Conservation (phyloP, 208 protist species). For the Acanthamoeba rhysodes region DNA sequence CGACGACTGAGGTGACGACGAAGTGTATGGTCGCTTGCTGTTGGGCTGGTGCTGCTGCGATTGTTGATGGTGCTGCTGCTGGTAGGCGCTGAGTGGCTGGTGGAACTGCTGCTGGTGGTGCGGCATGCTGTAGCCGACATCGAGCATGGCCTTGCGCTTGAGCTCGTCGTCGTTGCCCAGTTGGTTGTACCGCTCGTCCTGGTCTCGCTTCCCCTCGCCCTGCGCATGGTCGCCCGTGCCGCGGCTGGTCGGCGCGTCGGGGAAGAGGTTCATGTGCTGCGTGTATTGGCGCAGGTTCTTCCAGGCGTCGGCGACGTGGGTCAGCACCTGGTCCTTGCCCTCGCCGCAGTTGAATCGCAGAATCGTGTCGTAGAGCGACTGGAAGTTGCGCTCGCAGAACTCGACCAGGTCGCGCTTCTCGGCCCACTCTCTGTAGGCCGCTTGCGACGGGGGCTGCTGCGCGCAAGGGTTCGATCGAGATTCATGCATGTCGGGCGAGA, state of each 20-base stretch:
- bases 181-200: neutral
- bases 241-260: neutral
- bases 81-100: neutral
- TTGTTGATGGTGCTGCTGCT: neutral
- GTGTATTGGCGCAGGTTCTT: neutral
- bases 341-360: neutral
- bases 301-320: neutral
- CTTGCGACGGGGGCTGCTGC: neutral
- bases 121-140: neutral
- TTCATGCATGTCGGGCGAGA: neutral
- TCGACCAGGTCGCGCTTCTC: slow-evolving; percentile 45
- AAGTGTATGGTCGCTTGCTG: neutral
- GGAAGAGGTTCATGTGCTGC: neutral
- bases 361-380: slow-evolving; percentile 8
- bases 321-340: slow-evolving; percentile 9
- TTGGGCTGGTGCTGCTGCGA: neutral
- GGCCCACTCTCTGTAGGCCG: neutral
- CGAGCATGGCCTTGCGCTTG: neutral
- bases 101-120: neutral
- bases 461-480: neutral
- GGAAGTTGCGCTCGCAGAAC: slow-evolving; percentile 42
- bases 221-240: too few species aligned
- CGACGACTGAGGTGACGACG: neutral
- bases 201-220: neutral
- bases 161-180: neutral